Base-by-base conservation (phyloP, 2,329 filamentous ascomycete genomes). In the Fusarium equiseti region DNA sequence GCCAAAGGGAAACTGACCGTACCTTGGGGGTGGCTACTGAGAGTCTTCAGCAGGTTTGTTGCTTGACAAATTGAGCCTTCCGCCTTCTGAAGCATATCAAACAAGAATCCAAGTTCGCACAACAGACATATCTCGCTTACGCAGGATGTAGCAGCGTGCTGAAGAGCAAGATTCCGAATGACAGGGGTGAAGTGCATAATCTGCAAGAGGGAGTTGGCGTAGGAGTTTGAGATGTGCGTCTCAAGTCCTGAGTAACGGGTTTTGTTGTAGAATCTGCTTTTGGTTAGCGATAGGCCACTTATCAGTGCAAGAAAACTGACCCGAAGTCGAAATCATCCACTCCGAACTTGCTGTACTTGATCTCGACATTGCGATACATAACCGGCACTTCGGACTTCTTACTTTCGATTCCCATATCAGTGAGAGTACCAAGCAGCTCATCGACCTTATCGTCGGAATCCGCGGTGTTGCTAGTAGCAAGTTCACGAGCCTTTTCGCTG, bases 321-420 rank as follows among this genome's bases (percentile, higher is more conserved):
- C 92, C 92, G 81, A 99, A 99, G 80, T 99, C 96, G 79, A 99
- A 99, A 80, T 99, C 97, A 76, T 98, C 95, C n/a, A 99, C 94
- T 22, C 96, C 96, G 80, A 98, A 99, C 78, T 94, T 97, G 85
- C 95, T 98, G 83, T 98, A 99, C 79, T 98, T 98, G 82, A 99
- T 99, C 79, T 98, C 95, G 13, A 98, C 92, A 75, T 94, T 95
- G 70, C 92, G 91, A 79, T 99, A 99, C 83, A 96, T 93, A 11
- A 92, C 88, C 24, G 95, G 92, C 7, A 96, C 92, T 60, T 97
- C 94, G 43, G 92, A 89, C 70, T 93, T 92, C 59, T 91, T 88
- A 70, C 91, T 91, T 67, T 92, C 91, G 6, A 95, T 84, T 58
- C 92, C 90, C 59, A 89, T 83, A 40, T 91, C 89, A n/a, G 89